A percentile compares a stretch with the other conserved stretches of the same genome.
phyloP scores from a whole-genome alignment of 495 filamentous ascomycete species.

The Aspergillus hancockii region DNA sequence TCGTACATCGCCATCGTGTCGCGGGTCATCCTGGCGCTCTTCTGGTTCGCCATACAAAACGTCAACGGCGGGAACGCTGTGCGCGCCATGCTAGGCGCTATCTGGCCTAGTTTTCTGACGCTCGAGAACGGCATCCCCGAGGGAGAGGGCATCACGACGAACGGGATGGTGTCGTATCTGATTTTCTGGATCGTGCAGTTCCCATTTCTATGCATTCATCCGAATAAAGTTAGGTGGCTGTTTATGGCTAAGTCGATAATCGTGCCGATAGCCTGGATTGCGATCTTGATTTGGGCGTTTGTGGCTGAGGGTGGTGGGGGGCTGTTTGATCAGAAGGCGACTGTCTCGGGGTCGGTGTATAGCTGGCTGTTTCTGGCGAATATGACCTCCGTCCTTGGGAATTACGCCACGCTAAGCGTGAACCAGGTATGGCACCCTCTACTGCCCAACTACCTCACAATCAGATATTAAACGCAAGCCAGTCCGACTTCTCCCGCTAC shows the following conservation, averaged over 20 bases:
- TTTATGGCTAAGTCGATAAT: conserved; percentile 47
- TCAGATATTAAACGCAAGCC: not conserved
- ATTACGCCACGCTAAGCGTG: conserved; percentile 44
- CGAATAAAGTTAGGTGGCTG: conserved; percentile 46
- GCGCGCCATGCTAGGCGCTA: conserved; percentile 66
- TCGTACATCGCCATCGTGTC: conserved; percentile 68
- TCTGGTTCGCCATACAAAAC: conserved; percentile 73
- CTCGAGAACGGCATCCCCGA: conserved; percentile 57
- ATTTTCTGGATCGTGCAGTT: conserved; percentile 54
- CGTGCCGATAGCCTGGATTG: conserved; percentile 48
- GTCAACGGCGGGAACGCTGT: conserved; percentile 66
- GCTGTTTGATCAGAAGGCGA: conserved; percentile 35
- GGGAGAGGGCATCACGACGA: conserved; percentile 62
- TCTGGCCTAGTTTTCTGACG: conserved; percentile 62
- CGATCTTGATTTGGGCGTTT: conserved; percentile 52
- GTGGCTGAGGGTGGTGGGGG: conserved; percentile 35
- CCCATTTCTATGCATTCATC: conserved; percentile 49
- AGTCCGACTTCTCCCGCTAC: conserved; percentile 52
- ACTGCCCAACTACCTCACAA: not conserved
- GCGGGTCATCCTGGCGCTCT: conserved; percentile 65
- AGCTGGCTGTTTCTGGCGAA: conserved; percentile 47
- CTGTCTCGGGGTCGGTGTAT: conserved; percentile 37
- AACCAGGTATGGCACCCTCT: conserved; percentile 31
- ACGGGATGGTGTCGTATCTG: conserved; percentile 64
- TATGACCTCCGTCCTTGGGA: conserved; percentile 47